Percentiles rank a stretch among this genome's conserved stretches.
These are phyloP conservation scores for Neophaeococcomyces aloes DNA, from an alignment of 2,329 filamentous ascomycete genomes.

Conservation along the genomic window DNA sequence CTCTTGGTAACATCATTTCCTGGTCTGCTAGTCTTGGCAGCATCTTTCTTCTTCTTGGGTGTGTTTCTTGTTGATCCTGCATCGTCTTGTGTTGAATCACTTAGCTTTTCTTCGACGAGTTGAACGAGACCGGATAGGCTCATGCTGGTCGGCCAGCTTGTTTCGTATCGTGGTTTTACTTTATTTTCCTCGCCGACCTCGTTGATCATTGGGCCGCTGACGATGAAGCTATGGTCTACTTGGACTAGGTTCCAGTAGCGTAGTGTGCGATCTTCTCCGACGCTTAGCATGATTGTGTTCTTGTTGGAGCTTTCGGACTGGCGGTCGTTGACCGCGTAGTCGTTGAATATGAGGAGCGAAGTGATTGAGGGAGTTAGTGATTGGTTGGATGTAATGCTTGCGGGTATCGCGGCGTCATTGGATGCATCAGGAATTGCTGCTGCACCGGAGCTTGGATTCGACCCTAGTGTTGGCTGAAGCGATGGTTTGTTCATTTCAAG, in stretches of 20 bases:
- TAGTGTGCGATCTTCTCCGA: constrained; percentile 79
- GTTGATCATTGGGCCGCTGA: constrained; percentile 55
- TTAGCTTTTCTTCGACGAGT: constrained; percentile 55
- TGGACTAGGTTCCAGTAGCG: constrained; percentile 85
- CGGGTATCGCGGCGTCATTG: neutral
- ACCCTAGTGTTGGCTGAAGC: constrained; percentile 9
- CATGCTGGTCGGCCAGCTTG: constrained; percentile 9
- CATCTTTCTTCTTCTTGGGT: constrained; percentile 23
- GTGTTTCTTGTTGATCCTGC: constrained; percentile 19
- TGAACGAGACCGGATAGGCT: constrained; percentile 33
- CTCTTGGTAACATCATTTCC: constrained; percentile 4
- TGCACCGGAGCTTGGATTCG: neutral
- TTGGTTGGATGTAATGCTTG: neutral
- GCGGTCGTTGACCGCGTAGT: constrained; percentile 34
- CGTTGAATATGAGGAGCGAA: constrained; percentile 48
- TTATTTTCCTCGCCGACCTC: constrained; percentile 28
- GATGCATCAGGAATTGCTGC: neutral
- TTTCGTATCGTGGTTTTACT: constrained; percentile 57
- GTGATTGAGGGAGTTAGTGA: constrained; percentile 9
- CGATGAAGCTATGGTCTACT: constrained; percentile 65
- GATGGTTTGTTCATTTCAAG: constrained; percentile 16
- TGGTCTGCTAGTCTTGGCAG: constrained; percentile 8
- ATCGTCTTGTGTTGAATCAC: constrained; percentile 25
- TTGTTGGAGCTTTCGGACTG: constrained; percentile 39
- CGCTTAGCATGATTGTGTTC: constrained; percentile 75